A percentile compares a stretch with the other conserved stretches of the same genome.
phyloP scores from a whole-genome alignment of 352 stramenopile species.

The Ophiocytium majus region DNA sequence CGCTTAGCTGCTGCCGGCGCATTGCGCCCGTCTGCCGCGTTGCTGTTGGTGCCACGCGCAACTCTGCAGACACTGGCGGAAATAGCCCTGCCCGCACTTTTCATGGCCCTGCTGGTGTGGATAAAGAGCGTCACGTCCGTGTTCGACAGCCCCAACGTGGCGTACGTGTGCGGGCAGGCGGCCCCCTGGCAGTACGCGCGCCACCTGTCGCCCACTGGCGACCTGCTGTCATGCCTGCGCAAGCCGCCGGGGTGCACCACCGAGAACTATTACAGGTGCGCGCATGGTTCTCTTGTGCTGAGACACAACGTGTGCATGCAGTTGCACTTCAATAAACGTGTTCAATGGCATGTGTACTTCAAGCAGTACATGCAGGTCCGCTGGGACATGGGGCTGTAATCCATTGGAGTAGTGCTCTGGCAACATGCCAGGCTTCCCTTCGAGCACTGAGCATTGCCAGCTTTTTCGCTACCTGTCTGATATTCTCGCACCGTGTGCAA shows the following conservation, averaged over 20 bases:
- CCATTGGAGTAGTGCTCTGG: neutral
- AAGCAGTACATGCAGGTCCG: neutral
- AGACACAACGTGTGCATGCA: neutral
- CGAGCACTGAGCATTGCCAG: neutral
- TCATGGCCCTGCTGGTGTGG: slow-evolving; percentile 59
- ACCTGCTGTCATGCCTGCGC: slow-evolving; percentile 43
- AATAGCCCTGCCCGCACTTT: slow-evolving; percentile 42
- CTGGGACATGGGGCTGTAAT: neutral
- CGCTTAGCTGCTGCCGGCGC: neutral
- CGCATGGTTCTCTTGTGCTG: neutral
- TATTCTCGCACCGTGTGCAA: too few species aligned
- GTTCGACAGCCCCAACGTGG: slow-evolving; percentile 53
- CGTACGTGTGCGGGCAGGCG: slow-evolving; percentile 54
- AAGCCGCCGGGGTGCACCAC: slow-evolving; percentile 43
- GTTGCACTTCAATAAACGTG: neutral
- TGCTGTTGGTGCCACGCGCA: neutral
- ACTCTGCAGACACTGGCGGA: slow-evolving; percentile 40
- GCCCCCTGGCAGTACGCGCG: slow-evolving; percentile 48
- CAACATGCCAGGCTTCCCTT: neutral
- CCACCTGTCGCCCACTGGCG: slow-evolving; percentile 24
- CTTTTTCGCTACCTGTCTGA: too few species aligned
- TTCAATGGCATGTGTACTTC: neutral
- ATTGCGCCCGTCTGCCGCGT: neutral
- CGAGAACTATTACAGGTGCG: slow-evolving; percentile 49
- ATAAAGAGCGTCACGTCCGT: slow-evolving; percentile 57